Percentiles rank a stretch among this genome's conserved stretches.
These are phyloP conservation scores for Trametes punicea DNA, from an alignment of 768 basidiomycete genomes.

Conservation along the genomic window DNA sequence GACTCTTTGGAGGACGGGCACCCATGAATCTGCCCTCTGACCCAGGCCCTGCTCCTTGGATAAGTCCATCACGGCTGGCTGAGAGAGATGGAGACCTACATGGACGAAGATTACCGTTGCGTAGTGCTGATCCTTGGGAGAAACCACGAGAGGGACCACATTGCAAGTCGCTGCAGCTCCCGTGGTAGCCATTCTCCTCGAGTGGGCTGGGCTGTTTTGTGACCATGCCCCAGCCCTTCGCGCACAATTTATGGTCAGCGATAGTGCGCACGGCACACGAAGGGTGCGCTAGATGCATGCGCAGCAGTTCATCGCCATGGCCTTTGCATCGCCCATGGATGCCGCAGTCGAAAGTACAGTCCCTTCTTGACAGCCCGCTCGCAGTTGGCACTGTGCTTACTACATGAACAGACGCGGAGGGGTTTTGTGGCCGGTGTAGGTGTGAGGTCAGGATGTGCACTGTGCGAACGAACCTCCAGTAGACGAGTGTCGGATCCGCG, in stretches of 20 bases:
- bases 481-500: background rate
- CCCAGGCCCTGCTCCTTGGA: slow-evolving; percentile 36
- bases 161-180: background rate
- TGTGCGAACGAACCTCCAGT: no score
- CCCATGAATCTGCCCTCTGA: slow-evolving; percentile 39
- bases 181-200: slow-evolving; percentile 8
- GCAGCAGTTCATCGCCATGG: slow-evolving; percentile 21
- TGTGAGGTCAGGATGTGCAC: background rate
- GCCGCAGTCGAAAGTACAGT: slow-evolving; percentile 15
- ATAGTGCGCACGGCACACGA: slow-evolving; percentile 1
- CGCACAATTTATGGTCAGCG: background rate
- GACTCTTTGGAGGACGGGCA: slow-evolving; percentile 32
- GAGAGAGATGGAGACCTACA: slow-evolving; percentile 15
- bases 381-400: background rate
- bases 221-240: background rate
- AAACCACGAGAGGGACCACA: slow-evolving; percentile 9
- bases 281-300: slow-evolving; percentile 10
- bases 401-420: no score
- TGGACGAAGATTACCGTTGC: slow-evolving; percentile 33
- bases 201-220: slow-evolving; percentile 1
- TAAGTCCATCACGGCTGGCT: background rate
- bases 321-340: slow-evolving; percentile 20
- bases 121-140: slow-evolving; percentile 15
- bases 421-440: no score
- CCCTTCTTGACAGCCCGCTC: slow-evolving; percentile 1